Base-by-base conservation (phyloP, 2,329 filamentous ascomycete genomes). In the Scedosporium dehoogii region DNA sequence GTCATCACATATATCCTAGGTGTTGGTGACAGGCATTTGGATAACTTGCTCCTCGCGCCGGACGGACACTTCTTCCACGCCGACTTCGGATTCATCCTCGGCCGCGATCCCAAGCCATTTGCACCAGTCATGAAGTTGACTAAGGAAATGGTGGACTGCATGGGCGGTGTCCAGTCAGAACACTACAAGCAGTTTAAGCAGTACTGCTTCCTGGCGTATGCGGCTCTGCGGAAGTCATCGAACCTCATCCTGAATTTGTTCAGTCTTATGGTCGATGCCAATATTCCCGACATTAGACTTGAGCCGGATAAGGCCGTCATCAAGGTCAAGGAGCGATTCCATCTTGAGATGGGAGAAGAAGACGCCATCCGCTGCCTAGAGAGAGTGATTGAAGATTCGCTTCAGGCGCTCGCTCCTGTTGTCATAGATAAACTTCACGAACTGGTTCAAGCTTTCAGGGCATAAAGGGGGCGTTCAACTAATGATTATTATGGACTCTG, bases 1-100 rank as follows among this genome's bases (percentile, higher is more conserved):
- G 94, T 99, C 14, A 97, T 99, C 68, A 99, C 96, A 0, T 99
- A 99, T 73, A 90, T 99, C 16, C 84, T 99, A 12, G 96, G 94
- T 38, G 94, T 99, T 2, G 94, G 94, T 21, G 94, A 99, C 72
- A 87, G 94, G 1, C 94, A 99, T 75, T 82, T 97, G 2, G 94
- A 99, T 73, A 99, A 99, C 70, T 84, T 99, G 1, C 85, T 99
- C 27, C 85, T 99, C 4, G 85, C 92, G 0, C 92, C 94, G 0
- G 89, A 92, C 67, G 94, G 86, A 0, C 91, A 96, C 74, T 99
- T 99, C 79, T 97, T 99, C 82, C 94, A 99, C 73, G 92, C 93
- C 33, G 94, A 99, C 73, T 99, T 99, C 70, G 94, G 96, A 51
- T 99, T 96, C 75, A 99, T 99, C 65, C 87, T 99, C 1, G 94